phyloP scores from a whole-genome alignment of 208 protist species.

The Acanthamoeba royreba region DNA sequence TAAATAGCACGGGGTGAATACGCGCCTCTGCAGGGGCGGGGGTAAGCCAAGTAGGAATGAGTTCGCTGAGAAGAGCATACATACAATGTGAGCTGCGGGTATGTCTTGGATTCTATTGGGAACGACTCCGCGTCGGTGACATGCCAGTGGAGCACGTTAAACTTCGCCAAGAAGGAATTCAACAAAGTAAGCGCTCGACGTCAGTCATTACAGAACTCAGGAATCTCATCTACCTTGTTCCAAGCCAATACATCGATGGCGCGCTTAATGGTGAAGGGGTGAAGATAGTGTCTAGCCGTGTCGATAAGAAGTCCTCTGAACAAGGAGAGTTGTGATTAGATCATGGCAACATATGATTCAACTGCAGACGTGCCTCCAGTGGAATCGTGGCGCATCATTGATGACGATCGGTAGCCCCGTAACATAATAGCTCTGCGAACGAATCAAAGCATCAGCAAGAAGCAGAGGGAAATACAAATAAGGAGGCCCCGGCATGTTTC shows the following conservation, averaged over 20 bases:
- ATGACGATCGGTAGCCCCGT: not conserved
- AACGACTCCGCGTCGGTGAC: not conserved
- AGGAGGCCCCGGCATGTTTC: too few relatives aligned
- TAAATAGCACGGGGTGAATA: not conserved
- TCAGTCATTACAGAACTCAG: too few relatives aligned
- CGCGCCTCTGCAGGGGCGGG: not conserved
- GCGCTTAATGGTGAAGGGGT: not conserved
- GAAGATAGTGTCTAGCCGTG: not conserved
- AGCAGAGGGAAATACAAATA: too few relatives aligned
- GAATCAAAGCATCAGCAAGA: too few relatives aligned
- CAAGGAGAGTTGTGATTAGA: not conserved
- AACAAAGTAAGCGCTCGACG: too few relatives aligned
- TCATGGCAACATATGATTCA: not conserved
- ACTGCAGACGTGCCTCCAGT: not conserved
- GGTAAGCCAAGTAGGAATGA: too few relatives aligned
- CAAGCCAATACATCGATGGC: not conserved
- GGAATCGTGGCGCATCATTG: not conserved
- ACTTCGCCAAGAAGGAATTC: too few relatives aligned
- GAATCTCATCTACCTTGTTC: too few relatives aligned
- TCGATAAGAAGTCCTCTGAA: not conserved
- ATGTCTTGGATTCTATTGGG: not conserved
- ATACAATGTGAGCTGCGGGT: not conserved
- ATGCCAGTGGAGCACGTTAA: not conserved
- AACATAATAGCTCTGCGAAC: not conserved
- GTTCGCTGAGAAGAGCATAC: not conserved